Evolutionary conservation across 805 yeast species (phyloP).

Genomic region (Tetrapisispora arboricola): DNA sequence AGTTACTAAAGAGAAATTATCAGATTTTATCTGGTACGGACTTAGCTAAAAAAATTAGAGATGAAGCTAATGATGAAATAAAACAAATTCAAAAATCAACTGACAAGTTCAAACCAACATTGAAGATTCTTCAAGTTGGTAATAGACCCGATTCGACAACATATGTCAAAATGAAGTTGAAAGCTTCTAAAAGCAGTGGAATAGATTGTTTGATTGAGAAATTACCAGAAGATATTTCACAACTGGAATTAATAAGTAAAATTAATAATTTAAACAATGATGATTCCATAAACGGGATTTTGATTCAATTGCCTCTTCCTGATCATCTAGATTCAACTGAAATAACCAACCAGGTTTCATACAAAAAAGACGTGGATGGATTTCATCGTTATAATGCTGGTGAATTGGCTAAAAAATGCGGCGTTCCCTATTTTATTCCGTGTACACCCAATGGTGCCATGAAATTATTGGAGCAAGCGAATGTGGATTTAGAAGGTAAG

Average conservation of each 20-base stretch:
- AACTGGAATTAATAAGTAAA: conserved; percentile 43
- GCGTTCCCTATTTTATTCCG: conserved; percentile 61
- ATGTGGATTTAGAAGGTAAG: conserved; percentile 48
- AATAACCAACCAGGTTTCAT: conserved; percentile 55
- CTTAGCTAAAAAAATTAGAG: conserved; percentile 36
- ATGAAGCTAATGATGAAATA: conserved; percentile 33
- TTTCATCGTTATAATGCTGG: conserved; percentile 72
- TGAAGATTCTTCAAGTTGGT: conserved; percentile 71
- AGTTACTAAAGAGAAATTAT: conserved; percentile 4
- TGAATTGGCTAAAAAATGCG: conserved; percentile 64
- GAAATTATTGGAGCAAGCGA: conserved; percentile 48
- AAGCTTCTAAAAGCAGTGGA: conserved; percentile 65
- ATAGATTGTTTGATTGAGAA: conserved; percentile 51
- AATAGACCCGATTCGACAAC: conserved; percentile 70
- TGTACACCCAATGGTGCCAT: conserved; percentile 81
- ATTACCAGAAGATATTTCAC: conserved; percentile 46
- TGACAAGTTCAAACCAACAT: conserved; percentile 51
- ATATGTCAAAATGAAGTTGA: conserved; percentile 69
- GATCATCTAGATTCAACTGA: conserved; percentile 54
- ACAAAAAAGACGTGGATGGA: conserved; percentile 74
- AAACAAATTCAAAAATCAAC: conserved; percentile 27
- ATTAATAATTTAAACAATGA: conserved; percentile 51
- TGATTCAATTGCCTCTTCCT: conserved; percentile 74
- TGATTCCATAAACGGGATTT: conserved; percentile 53
- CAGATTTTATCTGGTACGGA: conserved; percentile 39